Base-by-base conservation (phyloP, 768 basidiomycete species). In the Cytidiella melzeri region DNA sequence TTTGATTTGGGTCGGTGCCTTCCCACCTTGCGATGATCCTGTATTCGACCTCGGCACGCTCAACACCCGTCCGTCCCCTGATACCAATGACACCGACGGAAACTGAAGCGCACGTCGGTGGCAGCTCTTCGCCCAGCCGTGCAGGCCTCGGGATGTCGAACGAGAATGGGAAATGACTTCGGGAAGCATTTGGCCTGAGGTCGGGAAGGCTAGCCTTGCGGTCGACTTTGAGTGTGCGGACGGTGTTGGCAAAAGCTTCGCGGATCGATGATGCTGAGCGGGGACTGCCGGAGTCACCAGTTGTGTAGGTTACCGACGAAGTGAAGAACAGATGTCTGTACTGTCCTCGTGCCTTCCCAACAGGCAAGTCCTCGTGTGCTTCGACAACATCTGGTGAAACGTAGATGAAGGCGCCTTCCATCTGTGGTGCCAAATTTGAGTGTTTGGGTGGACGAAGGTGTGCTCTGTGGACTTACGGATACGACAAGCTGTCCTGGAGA, bases 351-450 rank as follows among this genome's bases (percentile, higher is more conserved):
- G 26, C 43, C 24, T 50, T 52, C 40, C 53, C 21, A 12, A 47
- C 39, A 7, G 30, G 30, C 7, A 34, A 34, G 7, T 28, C 47
- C 3, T 60, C 61, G 23, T 62, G 52, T 9, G 54, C 52, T 9
- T 40, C 28, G 11, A 58, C 58, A 51, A 56, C 58, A 51, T 55
- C 55, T 27, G 64, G 53, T 21, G 68, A 66, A 25, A 61, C 50
- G 46, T 78, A 80, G 18, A 69, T 65, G 58, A 87, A 82, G 9
- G 70, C 61, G 5, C 84, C 84, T 67, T 85, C 81, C 43, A 87
- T 65, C 84, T 87, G 52, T 4, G 9, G 25, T 60, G n/a, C n/a
- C n/a, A n/a, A n/a, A n/a, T n/a, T n/a, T n/a, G n/a, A n/a, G n/a
- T n/a, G n/a, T n/a, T n/a, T n/a, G n/a, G n/a, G n/a, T n/a, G n/a